Conservation (phyloP, 2,329 filamentous ascomycete genomes). For the Penicillium sp. region DNA sequence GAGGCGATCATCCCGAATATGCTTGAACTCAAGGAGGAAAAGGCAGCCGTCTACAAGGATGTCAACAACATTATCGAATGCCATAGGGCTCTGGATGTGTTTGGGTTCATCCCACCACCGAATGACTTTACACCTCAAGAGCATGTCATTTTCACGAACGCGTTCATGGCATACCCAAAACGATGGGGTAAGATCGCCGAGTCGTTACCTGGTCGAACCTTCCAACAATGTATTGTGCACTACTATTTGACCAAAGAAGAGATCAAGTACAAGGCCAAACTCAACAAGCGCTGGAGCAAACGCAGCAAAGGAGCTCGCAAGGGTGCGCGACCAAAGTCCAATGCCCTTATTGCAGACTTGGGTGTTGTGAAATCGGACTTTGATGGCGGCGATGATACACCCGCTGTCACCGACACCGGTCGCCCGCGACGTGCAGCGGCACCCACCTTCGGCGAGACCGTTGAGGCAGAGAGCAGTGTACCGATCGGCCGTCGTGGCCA, state of each 20-base stretch:
- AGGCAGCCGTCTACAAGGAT: slow-evolving; percentile 47
- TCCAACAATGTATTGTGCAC: slow-evolving; percentile 52
- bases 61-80: slow-evolving; percentile 46
- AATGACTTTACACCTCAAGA: slow-evolving; percentile 52
- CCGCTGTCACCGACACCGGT: slow-evolving; percentile 52
- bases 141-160: slow-evolving; percentile 48
- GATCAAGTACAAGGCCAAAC: slow-evolving; percentile 52
- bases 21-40: slow-evolving; percentile 43
- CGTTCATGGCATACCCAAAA: slow-evolving; percentile 52
- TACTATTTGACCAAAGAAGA: slow-evolving; percentile 54
- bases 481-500: slow-evolving; percentile 36
- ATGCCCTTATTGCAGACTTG: slow-evolving; percentile 51
- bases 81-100: slow-evolving; percentile 43
- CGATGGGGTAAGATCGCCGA: slow-evolving; percentile 55
- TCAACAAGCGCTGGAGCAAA: slow-evolving; percentile 48
- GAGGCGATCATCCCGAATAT: slow-evolving; percentile 53
- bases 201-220: slow-evolving; percentile 46
- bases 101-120: slow-evolving; percentile 46
- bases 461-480: slow-evolving; percentile 30
- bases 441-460: slow-evolving; percentile 49
- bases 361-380: slow-evolving; percentile 45
- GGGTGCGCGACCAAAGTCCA: slow-evolving; percentile 47
- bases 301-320: slow-evolving; percentile 39
- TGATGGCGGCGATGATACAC: slow-evolving; percentile 46
- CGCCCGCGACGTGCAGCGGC: slow-evolving; percentile 52